Evolutionary conservation across 441 rosid species (phyloP).

Genomic region (Brassica balearica): DNA sequence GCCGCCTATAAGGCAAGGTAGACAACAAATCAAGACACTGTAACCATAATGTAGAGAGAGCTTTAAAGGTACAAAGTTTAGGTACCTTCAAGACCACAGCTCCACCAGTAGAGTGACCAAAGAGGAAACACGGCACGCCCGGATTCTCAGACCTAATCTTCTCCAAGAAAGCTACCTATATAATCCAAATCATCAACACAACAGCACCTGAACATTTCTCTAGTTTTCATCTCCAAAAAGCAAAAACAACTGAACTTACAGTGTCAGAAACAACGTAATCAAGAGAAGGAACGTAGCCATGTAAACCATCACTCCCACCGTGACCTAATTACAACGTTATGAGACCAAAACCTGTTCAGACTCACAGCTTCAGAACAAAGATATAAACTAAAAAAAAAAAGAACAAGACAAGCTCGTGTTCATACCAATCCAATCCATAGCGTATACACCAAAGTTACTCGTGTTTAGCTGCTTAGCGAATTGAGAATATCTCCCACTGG

Average conservation of each 20-base stretch:
- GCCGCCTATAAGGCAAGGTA: slow-evolving; percentile 61
- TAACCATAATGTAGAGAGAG: not conserved
- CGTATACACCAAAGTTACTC: slow-evolving; percentile 74
- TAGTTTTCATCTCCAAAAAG: not conserved
- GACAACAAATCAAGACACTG: slow-evolving; percentile 15
- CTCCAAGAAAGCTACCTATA: slow-evolving; percentile 84
- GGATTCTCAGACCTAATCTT: slow-evolving; percentile 80
- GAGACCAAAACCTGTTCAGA: slow-evolving; percentile 44
- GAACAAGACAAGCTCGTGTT: slow-evolving; percentile 15
- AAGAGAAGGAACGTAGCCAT: slow-evolving; percentile 97
- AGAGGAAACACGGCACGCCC: slow-evolving; percentile 89
- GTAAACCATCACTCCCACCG: slow-evolving; percentile 98
- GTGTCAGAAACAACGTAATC: slow-evolving; percentile 91
- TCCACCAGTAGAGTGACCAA: slow-evolving; percentile 98
- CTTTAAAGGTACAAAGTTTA: not conserved
- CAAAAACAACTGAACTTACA: slow-evolving; percentile 51
- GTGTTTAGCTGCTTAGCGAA: slow-evolving; percentile 85
- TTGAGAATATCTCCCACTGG: slow-evolving; percentile 89
- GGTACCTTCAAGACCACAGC: slow-evolving; percentile 93
- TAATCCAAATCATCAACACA: slow-evolving; percentile 27
- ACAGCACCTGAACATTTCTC: slow-evolving; percentile 7
- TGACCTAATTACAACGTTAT: slow-evolving; percentile 65
- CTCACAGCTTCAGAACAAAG: slow-evolving; percentile 38
- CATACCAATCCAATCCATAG: slow-evolving; percentile 98
- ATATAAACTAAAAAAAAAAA: slow-evolving; percentile 4